A percentile compares a stretch with the other conserved stretches of the same genome.
Conservation (phyloP, 2,329 filamentous ascomycete species). For the Sclerotinia borealis region DNA sequence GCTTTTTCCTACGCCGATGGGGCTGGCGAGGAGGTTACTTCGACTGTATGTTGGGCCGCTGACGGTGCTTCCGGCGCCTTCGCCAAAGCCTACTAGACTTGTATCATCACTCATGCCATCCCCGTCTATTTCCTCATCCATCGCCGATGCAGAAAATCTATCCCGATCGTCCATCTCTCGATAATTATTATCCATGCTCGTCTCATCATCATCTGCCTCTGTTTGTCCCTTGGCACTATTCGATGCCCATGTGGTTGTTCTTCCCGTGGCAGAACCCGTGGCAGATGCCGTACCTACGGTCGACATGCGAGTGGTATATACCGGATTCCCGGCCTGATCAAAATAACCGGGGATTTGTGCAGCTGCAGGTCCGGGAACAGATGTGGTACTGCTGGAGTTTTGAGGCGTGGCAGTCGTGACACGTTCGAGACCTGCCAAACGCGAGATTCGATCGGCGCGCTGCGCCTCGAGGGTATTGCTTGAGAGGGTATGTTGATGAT, state of each 20-base stretch:
- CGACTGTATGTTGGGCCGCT: constrained; percentile 67
- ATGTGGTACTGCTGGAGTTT: constrained; percentile 33
- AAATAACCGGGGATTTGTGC: constrained; percentile 64
- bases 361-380: constrained; percentile 15
- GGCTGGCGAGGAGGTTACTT: constrained; percentile 36
- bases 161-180: constrained; percentile 46
- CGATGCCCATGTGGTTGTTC: constrained; percentile 57
- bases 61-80: constrained; percentile 81
- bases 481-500: constrained; percentile 54
- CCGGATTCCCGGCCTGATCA: constrained; percentile 65
- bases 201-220: constrained; percentile 47
- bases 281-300: constrained; percentile 89
- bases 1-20: constrained; percentile 31
- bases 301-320: constrained; percentile 66
- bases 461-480: constrained; percentile 80
- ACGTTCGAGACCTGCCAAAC: constrained; percentile 83
- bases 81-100: constrained; percentile 85
- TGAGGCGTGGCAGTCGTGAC: constrained; percentile 64
- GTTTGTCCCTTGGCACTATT: constrained; percentile 48
- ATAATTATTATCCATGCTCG: constrained; percentile 38
- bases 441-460: constrained; percentile 90
- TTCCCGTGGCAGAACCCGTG: constrained; percentile 68
- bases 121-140: constrained; percentile 38
- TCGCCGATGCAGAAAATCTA: constrained; percentile 37
- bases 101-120: constrained; percentile 78